These are phyloP conservation scores for Kalanchoe fedtschenkoi DNA, from an alignment of 164 flowering plant species.

Conservation along the genomic window DNA sequence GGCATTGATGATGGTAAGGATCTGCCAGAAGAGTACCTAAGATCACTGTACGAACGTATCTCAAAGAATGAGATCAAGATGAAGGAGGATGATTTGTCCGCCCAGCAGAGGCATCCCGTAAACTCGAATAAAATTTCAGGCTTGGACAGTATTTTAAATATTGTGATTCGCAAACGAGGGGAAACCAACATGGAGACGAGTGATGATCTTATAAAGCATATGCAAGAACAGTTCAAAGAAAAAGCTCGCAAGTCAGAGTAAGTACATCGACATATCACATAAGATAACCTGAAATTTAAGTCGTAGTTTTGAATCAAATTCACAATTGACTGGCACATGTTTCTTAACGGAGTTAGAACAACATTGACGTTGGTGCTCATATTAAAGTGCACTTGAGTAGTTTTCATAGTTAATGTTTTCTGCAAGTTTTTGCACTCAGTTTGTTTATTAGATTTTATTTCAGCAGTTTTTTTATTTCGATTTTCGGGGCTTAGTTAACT, in stretches of 20 bases:
- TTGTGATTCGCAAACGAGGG: slow-evolving; percentile 82
- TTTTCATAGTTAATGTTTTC: not conserved
- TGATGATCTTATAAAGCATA: slow-evolving; percentile 87
- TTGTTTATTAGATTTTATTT: not conserved
- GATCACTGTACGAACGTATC: slow-evolving; percentile 84
- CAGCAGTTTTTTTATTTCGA: no score
- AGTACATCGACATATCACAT: slow-evolving; percentile 17
- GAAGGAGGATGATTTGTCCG: slow-evolving; percentile 78
- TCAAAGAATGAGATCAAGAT: slow-evolving; percentile 89
- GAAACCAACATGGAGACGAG: slow-evolving; percentile 83
- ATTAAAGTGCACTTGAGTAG: not conserved
- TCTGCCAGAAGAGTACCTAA: slow-evolving; percentile 84
- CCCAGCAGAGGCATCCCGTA: slow-evolving; percentile 67
- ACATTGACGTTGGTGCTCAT: not conserved
- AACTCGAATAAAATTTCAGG: slow-evolving; percentile 74
- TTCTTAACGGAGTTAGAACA: not conserved
- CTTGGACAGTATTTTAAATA: slow-evolving; percentile 82
- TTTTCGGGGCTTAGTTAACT: not conserved
- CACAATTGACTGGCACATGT: not conserved
- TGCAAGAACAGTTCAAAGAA: slow-evolving; percentile 98
- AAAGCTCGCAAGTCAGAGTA: slow-evolving; percentile 99
- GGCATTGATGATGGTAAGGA: slow-evolving; percentile 99
- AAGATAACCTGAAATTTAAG: not conserved
- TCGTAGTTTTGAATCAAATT: not conserved
- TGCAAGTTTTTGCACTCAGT: not conserved